These are phyloP conservation scores for Byssochlamys sp. DNA, from an alignment of 2,329 filamentous ascomycete genomes.

Conservation along the genomic window DNA sequence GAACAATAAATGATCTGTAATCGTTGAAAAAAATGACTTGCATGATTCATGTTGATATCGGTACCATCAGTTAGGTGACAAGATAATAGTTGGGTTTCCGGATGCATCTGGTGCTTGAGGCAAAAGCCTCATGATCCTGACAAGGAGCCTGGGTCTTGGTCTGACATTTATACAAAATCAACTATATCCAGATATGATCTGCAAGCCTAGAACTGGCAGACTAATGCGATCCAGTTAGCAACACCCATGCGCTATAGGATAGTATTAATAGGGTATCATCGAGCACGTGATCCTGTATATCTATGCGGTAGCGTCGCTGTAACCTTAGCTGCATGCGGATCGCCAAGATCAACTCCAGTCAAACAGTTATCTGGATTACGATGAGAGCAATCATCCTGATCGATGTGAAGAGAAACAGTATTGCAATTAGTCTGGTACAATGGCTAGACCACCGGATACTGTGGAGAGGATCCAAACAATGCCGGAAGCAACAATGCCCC, in stretches of 20 bases:
- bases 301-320: background rate
- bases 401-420: background rate
- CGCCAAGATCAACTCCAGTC: background rate
- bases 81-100: background rate
- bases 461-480: background rate
- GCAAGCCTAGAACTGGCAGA: background rate
- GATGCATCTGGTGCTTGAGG: background rate
- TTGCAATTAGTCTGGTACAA: background rate
- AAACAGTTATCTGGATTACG: background rate
- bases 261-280: background rate
- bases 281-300: background rate
- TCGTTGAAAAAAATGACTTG: background rate
- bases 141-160: background rate
- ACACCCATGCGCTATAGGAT: background rate
- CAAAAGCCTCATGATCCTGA: background rate
- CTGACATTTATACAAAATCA: background rate
- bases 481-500: background rate
- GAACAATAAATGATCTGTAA: too few relatives aligned
- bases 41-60: background rate
- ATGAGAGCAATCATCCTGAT: background rate
- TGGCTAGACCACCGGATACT: background rate
- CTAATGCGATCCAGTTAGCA: background rate
- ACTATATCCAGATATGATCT: background rate
- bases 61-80: background rate
- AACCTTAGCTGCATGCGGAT: background rate